These are phyloP conservation scores for Paulownia fortunei DNA, from an alignment of 257 asterid genomes.

Conservation along the genomic window DNA sequence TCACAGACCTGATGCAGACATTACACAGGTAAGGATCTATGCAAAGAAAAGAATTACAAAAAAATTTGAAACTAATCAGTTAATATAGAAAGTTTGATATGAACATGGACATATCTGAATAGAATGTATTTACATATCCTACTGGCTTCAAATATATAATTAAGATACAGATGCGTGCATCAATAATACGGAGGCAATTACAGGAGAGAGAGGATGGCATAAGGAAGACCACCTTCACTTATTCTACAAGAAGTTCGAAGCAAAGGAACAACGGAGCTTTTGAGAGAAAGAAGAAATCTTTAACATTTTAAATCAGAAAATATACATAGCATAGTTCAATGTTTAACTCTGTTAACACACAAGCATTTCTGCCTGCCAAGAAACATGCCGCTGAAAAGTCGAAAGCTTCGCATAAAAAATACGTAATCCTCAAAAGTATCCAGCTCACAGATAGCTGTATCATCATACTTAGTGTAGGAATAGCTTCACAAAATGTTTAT, in stretches of 20 bases:
- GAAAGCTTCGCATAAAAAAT: neutral
- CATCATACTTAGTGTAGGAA: neutral
- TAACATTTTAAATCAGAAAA: conserved; percentile 6
- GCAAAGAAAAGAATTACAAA: neutral
- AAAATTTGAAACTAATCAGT: conserved; percentile 3
- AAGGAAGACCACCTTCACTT: neutral
- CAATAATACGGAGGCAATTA: neutral
- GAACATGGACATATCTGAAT: neutral
- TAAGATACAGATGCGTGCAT: neutral
- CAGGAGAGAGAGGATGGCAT: conserved; percentile 9
- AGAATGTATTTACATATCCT: neutral
- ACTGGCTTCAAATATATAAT: conserved; percentile 10
- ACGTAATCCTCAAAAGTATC: neutral
- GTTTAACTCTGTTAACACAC: neutral
- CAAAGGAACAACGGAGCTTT: neutral
- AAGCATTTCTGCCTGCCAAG: neutral
- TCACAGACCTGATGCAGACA: conserved; percentile 80
- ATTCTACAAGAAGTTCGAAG: conserved; percentile 8
- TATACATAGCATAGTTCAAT: neutral
- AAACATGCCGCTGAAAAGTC: neutral
- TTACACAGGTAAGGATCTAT: conserved; percentile 24
- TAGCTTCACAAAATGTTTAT: neutral
- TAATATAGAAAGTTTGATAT: neutral
- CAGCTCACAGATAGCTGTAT: neutral
- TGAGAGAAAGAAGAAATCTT: neutral